Evolutionary conservation across 78 protist genomes (phyloP).

Genomic region (Monocercomonoides exilis): DNA sequence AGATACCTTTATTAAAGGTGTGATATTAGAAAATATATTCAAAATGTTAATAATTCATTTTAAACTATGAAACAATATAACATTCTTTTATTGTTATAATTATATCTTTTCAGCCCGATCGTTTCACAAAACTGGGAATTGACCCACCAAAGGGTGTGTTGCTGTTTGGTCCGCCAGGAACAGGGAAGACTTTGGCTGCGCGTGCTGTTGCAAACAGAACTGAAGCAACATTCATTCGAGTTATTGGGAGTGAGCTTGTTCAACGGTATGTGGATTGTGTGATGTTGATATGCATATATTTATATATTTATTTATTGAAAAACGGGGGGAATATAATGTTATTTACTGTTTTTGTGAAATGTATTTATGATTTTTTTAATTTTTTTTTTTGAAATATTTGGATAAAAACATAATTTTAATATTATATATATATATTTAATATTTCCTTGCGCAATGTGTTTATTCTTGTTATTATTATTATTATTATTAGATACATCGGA

Average conservation of each 20-base stretch:
- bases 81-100: not conserved
- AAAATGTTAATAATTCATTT: not conserved
- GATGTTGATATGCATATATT: not conserved
- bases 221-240: conserved; percentile 97
- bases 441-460: not conserved
- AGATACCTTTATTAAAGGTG: conserved; percentile 89
- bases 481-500: conserved; percentile 28
- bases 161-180: conserved; percentile 96
- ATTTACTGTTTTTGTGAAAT: too few species aligned
- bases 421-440: not conserved
- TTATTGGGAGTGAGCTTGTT: conserved; percentile 95
- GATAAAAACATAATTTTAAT: not conserved
- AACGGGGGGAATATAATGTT: too few species aligned
- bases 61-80: not conserved
- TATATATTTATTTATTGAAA: too few species aligned
- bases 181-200: conserved; percentile 99
- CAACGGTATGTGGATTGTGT: conserved; percentile 90
- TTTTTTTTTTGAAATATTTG: not conserved
- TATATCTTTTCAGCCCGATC: conserved; percentile 69
- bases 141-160: conserved; percentile 99
- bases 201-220: conserved; percentile 99
- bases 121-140: conserved; percentile 91
- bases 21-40: not conserved
- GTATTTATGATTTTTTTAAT: too few species aligned
- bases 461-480: not conserved